A percentile compares a stretch with the other conserved stretches of the same genome.
Conservation (phyloP, 768 basidiomycete species). For the Auricularia cornea region DNA sequence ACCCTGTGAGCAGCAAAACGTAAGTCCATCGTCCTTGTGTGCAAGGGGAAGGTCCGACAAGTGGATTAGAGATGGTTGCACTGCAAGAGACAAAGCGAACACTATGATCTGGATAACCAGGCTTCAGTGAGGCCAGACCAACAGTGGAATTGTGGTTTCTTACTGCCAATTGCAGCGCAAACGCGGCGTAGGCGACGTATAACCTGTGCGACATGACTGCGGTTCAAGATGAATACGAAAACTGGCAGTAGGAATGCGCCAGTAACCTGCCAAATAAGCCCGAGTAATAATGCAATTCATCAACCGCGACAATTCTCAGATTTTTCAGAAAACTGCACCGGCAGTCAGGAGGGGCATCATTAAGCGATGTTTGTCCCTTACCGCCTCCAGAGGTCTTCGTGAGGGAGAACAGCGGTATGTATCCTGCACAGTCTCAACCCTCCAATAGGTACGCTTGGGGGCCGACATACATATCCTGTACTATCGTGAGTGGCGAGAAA, state of each 20-base stretch:
- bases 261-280: constrained; percentile 68
- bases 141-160: too few species aligned
- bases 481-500: background rate
- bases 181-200: constrained; percentile 68
- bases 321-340: constrained; percentile 61
- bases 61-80: constrained; percentile 75
- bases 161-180: constrained; percentile 71
- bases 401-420: constrained; percentile 75
- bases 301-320: constrained; percentile 70
- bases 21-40: background rate
- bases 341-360: constrained; percentile 3
- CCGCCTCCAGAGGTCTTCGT: constrained; percentile 79
- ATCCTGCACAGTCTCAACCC: constrained; percentile 61
- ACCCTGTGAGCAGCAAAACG: constrained; percentile 8
- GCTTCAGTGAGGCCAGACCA: constrained; percentile 3
- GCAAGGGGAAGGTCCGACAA: constrained; percentile 10
- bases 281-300: constrained; percentile 83
- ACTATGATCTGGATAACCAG: constrained; percentile 32
- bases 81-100: constrained; percentile 75
- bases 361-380: constrained; percentile 17
- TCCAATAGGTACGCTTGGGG: background rate
- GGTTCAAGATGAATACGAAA: background rate
- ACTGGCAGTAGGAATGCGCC: background rate
- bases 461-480: constrained; percentile 2
- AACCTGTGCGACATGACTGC: constrained; percentile 73